Conservation (phyloP, 306 rosid species). For the Crotalaria pallida region DNA sequence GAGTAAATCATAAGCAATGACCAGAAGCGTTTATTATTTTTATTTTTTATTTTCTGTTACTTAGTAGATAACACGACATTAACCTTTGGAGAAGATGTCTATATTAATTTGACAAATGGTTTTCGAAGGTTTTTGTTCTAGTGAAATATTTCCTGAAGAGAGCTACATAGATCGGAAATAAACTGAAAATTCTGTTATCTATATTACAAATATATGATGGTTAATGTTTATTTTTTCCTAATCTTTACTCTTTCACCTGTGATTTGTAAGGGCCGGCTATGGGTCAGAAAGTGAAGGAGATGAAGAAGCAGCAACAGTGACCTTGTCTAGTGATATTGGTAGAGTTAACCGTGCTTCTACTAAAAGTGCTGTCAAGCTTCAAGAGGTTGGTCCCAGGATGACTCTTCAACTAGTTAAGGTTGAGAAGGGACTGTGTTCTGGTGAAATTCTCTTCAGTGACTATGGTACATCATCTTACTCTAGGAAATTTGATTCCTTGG, state of each 20-base stretch:
- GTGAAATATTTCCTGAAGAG: not conserved
- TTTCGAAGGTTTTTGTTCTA: not conserved
- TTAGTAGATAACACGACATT: not conserved
- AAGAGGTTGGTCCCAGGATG: conserved; percentile 96
- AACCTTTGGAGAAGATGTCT: not conserved
- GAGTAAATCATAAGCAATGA: not conserved
- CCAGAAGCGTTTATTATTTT: not conserved
- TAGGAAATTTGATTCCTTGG: not conserved
- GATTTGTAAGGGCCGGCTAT: conserved; percentile 72
- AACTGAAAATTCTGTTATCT: not conserved
- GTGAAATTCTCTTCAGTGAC: conserved; percentile 75
- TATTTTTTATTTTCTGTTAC: not conserved
- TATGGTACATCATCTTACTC: conserved; percentile 43
- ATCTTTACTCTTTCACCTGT: conserved; percentile 11
- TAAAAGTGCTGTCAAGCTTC: conserved; percentile 95
- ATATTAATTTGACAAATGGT: not conserved
- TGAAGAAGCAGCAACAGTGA: conserved; percentile 89
- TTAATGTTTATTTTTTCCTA: not conserved
- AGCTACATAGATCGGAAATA: not conserved
- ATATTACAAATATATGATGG: not conserved
- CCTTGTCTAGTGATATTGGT: conserved; percentile 67
- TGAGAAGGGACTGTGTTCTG: conserved; percentile 89
- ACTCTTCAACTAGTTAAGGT: conserved; percentile 76
- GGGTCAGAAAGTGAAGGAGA: conserved; percentile 98
- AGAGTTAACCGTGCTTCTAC: conserved; percentile 75